Evolutionary conservation across 1,139 yeast genomes (phyloP), one percentile per base, ranked within the genome.

Genomic region (Scheffersomyces cryptocercus): DNA sequence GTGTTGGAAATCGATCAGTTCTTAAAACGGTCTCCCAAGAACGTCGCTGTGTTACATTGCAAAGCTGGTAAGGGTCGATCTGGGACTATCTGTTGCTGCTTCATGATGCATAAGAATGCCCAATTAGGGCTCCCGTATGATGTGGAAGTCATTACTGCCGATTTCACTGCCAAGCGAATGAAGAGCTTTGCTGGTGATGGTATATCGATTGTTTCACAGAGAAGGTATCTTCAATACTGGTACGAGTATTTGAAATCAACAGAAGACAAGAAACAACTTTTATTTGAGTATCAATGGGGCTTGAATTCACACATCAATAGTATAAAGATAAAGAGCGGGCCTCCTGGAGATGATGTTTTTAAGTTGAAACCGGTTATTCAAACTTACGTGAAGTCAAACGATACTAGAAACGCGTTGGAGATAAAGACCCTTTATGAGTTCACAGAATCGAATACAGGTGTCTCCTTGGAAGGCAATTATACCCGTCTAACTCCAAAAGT

Each of bases 1-100:
- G 70, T 83, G 0, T 55, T 59, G 12, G 76, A 75, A 1, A 75
- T 91, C 8, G 66, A 73, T 39, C 51, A 54, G 1, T 84, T 63
- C 50, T 56, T 85, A 29, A 29, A 37, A 1, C 28, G 48, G 2
- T 51, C 54, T 4, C 57, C 58, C 0, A 46, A 59, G 0, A 75
- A 78, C 49, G 82, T 83, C 1, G 95, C 87, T 0, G 77, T 90
- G 0, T 64, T 91, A 8, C 98, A 93, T 59, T 93, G 98, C 59
- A 84, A 87, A 55, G 90, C 89, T 46, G 98, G 98, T 0, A 91
- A 89, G 60, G 98, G 98, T 0, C 68, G 98, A 29, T 84, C 96
- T 0, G 98, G 98, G 0, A 79, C 91, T 0, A 65, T 88, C 3
- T 77, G 79, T 3, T 81, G 90, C 53, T 88, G 91, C 0, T 86